Evolutionary conservation across 352 stramenopile species (phyloP), one percentile per base, ranked within the genome.

Genomic region (Blastocystis hominis): DNA sequence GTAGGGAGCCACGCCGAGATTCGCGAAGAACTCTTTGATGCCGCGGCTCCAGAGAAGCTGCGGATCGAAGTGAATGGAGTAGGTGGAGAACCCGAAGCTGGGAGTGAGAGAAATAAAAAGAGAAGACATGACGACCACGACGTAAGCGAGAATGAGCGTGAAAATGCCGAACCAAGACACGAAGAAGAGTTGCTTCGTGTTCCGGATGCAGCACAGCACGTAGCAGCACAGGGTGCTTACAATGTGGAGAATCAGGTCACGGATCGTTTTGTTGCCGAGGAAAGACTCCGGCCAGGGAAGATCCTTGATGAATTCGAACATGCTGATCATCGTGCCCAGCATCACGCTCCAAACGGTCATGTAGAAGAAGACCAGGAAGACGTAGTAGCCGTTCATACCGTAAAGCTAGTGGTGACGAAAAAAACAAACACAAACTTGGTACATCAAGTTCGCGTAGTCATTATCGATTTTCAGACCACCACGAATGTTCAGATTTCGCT

Each of bases 131-230:
- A 80, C 34, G 5, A 80, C 70, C 24, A 80, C 70, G 3, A 80
- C 13, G 42, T 80, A 80, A n/a, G 70, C 53, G 70, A 80, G 70
- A 34, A 80, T 9, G 13, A 80, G 70, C 0, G 70, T 80, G 70
- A 80, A 80, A 20, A 80, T 80, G 70, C 70, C 70, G 30, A 80
- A 80, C 70, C 70, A 80, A 20, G 70, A 80, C 20, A 80, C 70
- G 70, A 80, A 80, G 46, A 62, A 80, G 17, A 80, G 70, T 46
- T 80, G 46, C 70, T 80, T 80, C 20, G 70, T 80, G 55, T 80
- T 54, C 9, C 70, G 70, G 50, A 80, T 80, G 10, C 46, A 54
- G 24, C 70, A 80, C 42, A 80, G 53, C 13, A 80, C 46, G 34
- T 80, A 80, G 20, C 40, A 62, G 46, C 62, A 15, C 24, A 63